Conservation (phyloP, 2,329 filamentous ascomycete genomes). For the Fusarium phyllophilum region DNA sequence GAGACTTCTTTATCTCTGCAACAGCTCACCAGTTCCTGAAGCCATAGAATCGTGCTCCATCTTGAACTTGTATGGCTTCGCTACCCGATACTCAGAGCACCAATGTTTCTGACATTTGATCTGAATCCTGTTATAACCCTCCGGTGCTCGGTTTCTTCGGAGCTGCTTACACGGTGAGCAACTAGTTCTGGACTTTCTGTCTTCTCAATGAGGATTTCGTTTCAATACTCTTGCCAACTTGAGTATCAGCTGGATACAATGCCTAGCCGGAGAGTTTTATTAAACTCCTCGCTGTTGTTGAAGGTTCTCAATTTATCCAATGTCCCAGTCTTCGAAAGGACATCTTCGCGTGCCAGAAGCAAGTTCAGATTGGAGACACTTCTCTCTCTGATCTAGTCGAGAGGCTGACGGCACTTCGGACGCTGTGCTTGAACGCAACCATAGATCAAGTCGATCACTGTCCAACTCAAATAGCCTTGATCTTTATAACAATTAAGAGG, state of each 20-base stretch:
- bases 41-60: conserved; percentile 27
- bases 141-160: background rate
- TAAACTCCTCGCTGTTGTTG: too few species aligned
- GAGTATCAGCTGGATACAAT: too few species aligned
- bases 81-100: background rate
- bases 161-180: background rate
- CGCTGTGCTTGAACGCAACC: background rate
- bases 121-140: background rate
- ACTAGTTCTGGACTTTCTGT: background rate
- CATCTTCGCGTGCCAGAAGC: too few species aligned
- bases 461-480: background rate
- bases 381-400: background rate
- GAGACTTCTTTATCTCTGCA: conserved; percentile 56
- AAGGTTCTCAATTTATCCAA: background rate
- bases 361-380: background rate
- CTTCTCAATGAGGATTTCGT: too few species aligned
- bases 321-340: too few species aligned
- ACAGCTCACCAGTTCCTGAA: conserved; percentile 58
- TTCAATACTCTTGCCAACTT: background rate
- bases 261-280: background rate
- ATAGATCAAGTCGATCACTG: background rate
- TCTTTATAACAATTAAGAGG: background rate
- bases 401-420: background rate
- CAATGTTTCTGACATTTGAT: background rate
- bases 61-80: background rate